phyloP scores from a whole-genome alignment of 345 rosid species.

The Clarkia xantiana region DNA sequence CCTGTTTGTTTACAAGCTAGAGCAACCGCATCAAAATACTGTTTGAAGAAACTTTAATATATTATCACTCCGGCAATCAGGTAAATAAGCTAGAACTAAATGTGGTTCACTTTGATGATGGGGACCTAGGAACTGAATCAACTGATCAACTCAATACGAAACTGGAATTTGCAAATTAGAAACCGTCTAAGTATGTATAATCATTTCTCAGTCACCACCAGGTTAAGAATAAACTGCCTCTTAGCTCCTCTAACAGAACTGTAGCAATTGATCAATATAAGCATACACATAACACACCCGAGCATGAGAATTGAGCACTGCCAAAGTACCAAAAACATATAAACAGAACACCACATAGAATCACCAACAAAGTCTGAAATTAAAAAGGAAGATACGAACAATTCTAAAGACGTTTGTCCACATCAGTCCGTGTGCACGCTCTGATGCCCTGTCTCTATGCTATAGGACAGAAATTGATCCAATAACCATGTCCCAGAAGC shows the following conservation, averaged over 20 bases:
- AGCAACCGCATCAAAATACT: too few species aligned
- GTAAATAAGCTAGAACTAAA: too few species aligned
- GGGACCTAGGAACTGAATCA: too few species aligned
- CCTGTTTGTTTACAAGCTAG: too few species aligned
- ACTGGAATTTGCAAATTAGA: too few species aligned
- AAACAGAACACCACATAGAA: neutral
- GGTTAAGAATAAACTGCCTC: neutral
- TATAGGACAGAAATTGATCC: neutral
- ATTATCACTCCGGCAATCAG: too few species aligned
- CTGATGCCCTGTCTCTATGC: neutral
- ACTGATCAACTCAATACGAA: too few species aligned
- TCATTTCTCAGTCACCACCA: neutral
- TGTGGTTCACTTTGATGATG: too few species aligned
- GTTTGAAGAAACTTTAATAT: too few species aligned
- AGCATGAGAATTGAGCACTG: neutral
- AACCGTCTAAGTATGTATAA: neutral
- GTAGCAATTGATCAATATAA: neutral
- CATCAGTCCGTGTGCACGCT: conserved; percentile 22
- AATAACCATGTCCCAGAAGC: neutral
- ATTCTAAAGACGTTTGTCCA: conserved; percentile 88
- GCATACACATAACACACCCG: neutral
- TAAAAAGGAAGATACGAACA: conserved; percentile 22
- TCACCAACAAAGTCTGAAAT: neutral
- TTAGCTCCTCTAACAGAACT: neutral
- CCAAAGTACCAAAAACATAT: neutral